Conservation (phyloP, 768 basidiomycete genomes). For the Cystobasidium ongulense region DNA sequence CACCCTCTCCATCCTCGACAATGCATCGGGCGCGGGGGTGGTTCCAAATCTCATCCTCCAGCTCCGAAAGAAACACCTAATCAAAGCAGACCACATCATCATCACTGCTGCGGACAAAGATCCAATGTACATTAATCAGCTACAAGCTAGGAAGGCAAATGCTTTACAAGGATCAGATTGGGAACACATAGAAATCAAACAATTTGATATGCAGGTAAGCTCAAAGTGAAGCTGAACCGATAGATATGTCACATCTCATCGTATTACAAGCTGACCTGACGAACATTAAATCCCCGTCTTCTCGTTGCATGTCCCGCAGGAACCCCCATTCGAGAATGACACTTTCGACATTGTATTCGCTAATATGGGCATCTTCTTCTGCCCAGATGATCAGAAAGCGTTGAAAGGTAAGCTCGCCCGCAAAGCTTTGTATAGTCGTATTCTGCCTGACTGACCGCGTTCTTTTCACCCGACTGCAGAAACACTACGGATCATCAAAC, state of each 20-base stretch:
- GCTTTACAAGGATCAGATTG: not conserved
- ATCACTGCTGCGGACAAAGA: slow-evolving; percentile 15
- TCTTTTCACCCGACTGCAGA: too few species aligned
- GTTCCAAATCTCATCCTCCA: not conserved
- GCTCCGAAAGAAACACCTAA: not conserved
- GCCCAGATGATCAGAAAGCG: not conserved
- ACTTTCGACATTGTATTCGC: not conserved
- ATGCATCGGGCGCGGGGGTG: not conserved
- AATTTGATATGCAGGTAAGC: slow-evolving; percentile 14
- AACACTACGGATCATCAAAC: not conserved
- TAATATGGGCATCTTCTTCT: not conserved
- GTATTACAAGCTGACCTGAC: too few species aligned
- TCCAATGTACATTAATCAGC: not conserved
- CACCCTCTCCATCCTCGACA: not conserved
- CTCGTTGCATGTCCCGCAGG: too few species aligned
- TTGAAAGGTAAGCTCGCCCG: too few species aligned
- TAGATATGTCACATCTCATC: too few species aligned
- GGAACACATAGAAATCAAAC: not conserved
- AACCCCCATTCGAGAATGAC: not conserved
- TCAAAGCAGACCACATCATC: not conserved
- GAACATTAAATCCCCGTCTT: too few species aligned
- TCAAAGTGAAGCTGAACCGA: too few species aligned
- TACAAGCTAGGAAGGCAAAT: not conserved
- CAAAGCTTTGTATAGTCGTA: too few species aligned
- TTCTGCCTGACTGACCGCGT: too few species aligned